Percentiles rank a stretch among this genome's conserved stretches.
These are phyloP conservation scores for Exophiala sp. DNA, from an alignment of 2,329 filamentous ascomycete genomes.

Conservation along the genomic window DNA sequence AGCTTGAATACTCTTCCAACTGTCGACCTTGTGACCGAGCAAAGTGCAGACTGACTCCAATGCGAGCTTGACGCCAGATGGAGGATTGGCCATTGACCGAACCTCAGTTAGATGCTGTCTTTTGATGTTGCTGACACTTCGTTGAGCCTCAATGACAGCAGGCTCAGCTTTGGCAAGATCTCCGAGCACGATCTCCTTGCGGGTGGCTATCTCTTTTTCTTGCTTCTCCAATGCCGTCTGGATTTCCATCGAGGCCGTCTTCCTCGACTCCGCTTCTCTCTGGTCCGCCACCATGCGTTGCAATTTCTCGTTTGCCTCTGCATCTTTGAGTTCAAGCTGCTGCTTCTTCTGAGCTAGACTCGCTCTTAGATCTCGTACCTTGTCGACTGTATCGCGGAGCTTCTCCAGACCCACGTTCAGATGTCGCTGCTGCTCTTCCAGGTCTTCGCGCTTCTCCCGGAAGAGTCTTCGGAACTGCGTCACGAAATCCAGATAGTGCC, in stretches of 20 bases:
- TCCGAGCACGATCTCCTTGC: conserved; percentile 74
- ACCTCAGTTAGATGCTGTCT: conserved; percentile 95
- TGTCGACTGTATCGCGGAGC: conserved; percentile 90
- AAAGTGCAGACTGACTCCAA: conserved; percentile 95
- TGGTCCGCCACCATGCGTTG: conserved; percentile 97
- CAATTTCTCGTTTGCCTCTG: conserved; percentile 93
- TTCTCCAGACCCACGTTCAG: conserved; percentile 98
- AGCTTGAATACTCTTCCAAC: conserved; percentile 85
- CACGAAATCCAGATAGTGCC: conserved; percentile 97
- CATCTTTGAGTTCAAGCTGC: conserved; percentile 87
- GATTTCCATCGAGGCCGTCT: conserved; percentile 80
- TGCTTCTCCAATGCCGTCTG: conserved; percentile 82
- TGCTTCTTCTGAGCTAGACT: conserved; percentile 92
- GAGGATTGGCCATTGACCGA: conserved; percentile 90
- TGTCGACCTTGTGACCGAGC: conserved; percentile 79
- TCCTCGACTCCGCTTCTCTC: conserved; percentile 85
- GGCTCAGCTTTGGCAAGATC: conserved; percentile 90
- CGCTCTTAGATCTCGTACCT: conserved; percentile 83
- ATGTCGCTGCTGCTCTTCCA: conserved; percentile 97
- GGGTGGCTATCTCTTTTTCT: conserved; percentile 75
- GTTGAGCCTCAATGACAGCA: conserved; percentile 84
- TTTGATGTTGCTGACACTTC: conserved; percentile 98
- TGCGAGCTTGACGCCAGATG: conserved; percentile 81
- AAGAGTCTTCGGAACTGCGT: conserved; percentile 96
- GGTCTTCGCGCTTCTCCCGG: conserved; percentile 94